A percentile compares a stretch with the other conserved stretches of the same genome.
Evolutionary conservation across 2,329 filamentous ascomycete genomes (phyloP).

Genomic region (Podosphaera leucotricha): DNA sequence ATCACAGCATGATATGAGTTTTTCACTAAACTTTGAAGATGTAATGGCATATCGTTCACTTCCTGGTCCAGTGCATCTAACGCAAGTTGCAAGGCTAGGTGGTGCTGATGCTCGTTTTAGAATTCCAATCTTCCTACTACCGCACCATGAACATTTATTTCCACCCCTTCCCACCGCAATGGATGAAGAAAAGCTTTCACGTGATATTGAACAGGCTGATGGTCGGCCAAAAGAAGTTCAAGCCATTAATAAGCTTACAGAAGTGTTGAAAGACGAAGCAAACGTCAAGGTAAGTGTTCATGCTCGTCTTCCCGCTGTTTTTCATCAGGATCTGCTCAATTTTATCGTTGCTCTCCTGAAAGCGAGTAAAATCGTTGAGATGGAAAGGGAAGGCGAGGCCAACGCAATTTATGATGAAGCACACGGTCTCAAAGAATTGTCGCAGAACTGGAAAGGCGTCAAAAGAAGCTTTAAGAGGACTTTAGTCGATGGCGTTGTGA

Average conservation of each 20-base stretch:
- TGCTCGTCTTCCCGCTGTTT: constrained; percentile 23
- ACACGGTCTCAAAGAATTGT: constrained; percentile 13
- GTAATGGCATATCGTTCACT: constrained; percentile 25
- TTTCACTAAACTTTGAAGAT: constrained; percentile 22
- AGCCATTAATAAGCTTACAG: constrained; percentile 18
- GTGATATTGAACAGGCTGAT: constrained; percentile 20
- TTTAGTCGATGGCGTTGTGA: constrained; percentile 22
- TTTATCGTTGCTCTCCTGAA: constrained; percentile 31
- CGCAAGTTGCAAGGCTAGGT: constrained; percentile 25
- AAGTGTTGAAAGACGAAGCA: constrained; percentile 23
- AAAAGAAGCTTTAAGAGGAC: constrained; percentile 24
- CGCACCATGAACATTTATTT: constrained; percentile 29
- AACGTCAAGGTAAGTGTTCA: constrained; percentile 24
- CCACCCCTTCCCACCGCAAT: constrained; percentile 19
- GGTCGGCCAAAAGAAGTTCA: constrained; percentile 21
- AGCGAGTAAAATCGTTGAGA: constrained; percentile 30
- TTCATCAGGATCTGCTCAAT: constrained; percentile 27
- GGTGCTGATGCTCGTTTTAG: constrained; percentile 25
- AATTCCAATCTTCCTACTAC: constrained; percentile 25
- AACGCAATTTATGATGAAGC: constrained; percentile 11
- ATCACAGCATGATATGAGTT: constrained; percentile 23
- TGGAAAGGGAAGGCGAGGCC: constrained; percentile 5
- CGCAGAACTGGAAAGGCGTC: constrained; percentile 9
- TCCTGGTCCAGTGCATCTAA: constrained; percentile 19
- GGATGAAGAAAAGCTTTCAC: constrained; percentile 15